Evolutionary conservation across 1,284 basidiomycete species (phyloP), one percentile per base, ranked within the genome.

Genomic region (Porogramme epimiltina): DNA sequence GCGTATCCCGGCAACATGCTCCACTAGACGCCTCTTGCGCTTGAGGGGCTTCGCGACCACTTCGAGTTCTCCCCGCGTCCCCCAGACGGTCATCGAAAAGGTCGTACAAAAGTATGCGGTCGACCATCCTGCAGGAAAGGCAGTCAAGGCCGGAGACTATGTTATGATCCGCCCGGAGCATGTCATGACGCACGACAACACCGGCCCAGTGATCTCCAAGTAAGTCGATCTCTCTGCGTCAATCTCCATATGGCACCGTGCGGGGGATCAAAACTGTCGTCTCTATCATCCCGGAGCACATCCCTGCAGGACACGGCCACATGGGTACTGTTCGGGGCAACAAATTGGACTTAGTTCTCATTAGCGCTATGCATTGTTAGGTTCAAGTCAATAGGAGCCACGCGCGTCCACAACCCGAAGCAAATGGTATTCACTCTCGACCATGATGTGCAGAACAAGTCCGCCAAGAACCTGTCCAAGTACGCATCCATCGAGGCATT

Each of bases 171-270:
- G 85, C 24, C 97, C 97, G 18, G 87, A 97, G 68, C 93, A 97
- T 80, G 95, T 98, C 56, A 95, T 96, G 93, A 95, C 93, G 2
- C 93, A 97, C 66, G 95, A 99, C 69, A 99, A 99, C 71, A 99
- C 96, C 11, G 96, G 95, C 0, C 96, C 96, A 3, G 95, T 98
- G 61, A 97, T 99, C 57, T 89, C 90, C 66, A 96, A 96, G 91
- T 93, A 64, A 67, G 87, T 74, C 41, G 52, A 33, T 9, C 19
- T 18, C 49, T n/a, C 40, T 25, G 16, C 8, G 6, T 25, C 25
- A 19, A n/a, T n/a, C n/a, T n/a, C n/a, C n/a, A n/a, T n/a, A n/a
- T n/a, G n/a, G n/a, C n/a, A n/a, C n/a, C n/a, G n/a, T n/a, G n/a
- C n/a, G n/a, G n/a, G n/a, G n/a, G n/a, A n/a, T n/a, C n/a, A n/a